phyloP scores from a whole-genome alignment of 1,284 basidiomycete genomes.

The Heterobasidion parviporum region DNA sequence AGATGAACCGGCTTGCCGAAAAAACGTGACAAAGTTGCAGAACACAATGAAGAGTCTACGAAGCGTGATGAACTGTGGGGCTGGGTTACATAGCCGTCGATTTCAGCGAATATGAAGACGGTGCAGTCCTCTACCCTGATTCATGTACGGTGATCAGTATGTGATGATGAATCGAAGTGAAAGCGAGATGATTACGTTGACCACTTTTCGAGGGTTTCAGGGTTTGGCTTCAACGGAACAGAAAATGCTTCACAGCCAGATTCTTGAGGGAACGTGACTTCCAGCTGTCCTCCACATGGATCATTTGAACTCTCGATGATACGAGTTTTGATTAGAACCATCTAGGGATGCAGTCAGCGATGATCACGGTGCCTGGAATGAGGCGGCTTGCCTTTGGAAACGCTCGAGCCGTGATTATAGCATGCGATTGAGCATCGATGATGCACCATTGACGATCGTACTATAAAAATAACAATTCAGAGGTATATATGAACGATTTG shows the following conservation, averaged over 20 bases:
- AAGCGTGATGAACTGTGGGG: constrained; percentile 20
- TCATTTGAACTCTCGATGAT: constrained; percentile 38
- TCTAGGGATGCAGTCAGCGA: constrained; percentile 26
- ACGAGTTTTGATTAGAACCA: constrained; percentile 55
- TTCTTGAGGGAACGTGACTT: constrained; percentile 49
- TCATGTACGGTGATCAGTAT: neutral
- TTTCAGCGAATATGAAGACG: constrained; percentile 36
- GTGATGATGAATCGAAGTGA: neutral
- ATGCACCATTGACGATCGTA: constrained; percentile 65
- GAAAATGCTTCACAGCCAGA: constrained; percentile 46
- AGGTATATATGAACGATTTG: neutral
- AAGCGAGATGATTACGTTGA: constrained; percentile 32
- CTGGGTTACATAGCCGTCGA: constrained; percentile 61
- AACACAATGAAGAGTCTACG: constrained; percentile 25
- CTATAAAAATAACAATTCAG: constrained; percentile 22
- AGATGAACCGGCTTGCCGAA: constrained; percentile 53
- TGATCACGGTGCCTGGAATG: neutral
- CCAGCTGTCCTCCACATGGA: constrained; percentile 37
- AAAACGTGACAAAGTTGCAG: constrained; percentile 50
- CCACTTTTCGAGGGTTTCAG: constrained; percentile 43
- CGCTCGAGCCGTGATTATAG: constrained; percentile 58
- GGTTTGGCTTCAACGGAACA: constrained; percentile 47
- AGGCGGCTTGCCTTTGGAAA: constrained; percentile 29
- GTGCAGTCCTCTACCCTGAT: constrained; percentile 45
- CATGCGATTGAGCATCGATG: constrained; percentile 43